Base-by-base conservation (phyloP, 2,329 filamentous ascomycete genomes). In the Pseudogymnoascus sp. region DNA sequence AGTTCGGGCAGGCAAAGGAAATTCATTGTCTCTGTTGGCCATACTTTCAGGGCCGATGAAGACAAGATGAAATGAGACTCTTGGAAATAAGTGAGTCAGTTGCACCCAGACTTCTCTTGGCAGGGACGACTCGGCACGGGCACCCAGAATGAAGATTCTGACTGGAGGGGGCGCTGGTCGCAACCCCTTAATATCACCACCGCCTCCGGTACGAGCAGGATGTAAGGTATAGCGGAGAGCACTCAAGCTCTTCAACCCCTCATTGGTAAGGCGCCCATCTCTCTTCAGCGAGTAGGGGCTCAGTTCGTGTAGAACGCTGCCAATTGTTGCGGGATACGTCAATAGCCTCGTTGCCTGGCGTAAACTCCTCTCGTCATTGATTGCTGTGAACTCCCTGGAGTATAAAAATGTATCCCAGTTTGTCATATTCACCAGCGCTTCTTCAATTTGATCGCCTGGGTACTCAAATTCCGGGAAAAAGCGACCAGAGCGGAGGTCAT, bases 401-500 rank as follows among this genome's bases (percentile, higher is more conserved):
- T 96, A 99, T 72, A 99, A 80, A 69, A 95, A 91, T 0, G 94
- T 97, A 75, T 99, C 94, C 94, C 94, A 99, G 75, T 95, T 99
- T 45, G 89, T 96, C 89, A 99, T 92, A 76, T 99, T 99, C 67
- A 97, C 85, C 67, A 94, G 82, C 35, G 92, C 90, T 74, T 97
- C 93, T 67, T 97, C 92, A 73, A 97, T 86, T 77, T 97, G 92
- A 62, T 87, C 82, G 12, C 89, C 90, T 0, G 94, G 92, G 72
- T 96, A 96, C 65, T 92, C 86, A 71, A 96, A 97, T 75, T 99
- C 95, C 12, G 90, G 88, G 75, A 99, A 99, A 75, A 91, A 89
- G 28, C 94, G 84, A 3, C 94, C 94, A 16, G 91, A 96, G 60
- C 89, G 83, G 67, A 99, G 77, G 74, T 99, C 94, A 72, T 99